Conservation (phyloP, 192 early-diverging fungal genomes). For the Podochytrium sp. region DNA sequence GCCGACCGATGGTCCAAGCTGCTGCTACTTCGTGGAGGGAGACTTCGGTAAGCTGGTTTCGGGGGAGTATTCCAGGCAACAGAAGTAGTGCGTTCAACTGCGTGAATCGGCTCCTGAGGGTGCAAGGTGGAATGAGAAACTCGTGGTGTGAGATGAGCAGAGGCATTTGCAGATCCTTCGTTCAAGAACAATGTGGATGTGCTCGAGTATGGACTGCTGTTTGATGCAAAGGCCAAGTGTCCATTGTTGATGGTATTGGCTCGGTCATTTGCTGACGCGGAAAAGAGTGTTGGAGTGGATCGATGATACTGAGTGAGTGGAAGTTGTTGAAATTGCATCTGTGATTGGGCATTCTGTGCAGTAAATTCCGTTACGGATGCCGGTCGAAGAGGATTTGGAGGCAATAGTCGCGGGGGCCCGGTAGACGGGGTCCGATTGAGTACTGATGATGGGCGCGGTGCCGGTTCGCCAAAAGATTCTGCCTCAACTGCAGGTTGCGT, state of each 20-base stretch:
- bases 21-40: not conserved
- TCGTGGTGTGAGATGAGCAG: not conserved
- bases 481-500: too few relatives aligned
- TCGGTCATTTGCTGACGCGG: too few relatives aligned
- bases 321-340: too few relatives aligned
- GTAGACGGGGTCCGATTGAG: too few relatives aligned
- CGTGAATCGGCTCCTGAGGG: not conserved
- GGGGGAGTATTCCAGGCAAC: not conserved
- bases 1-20: too few relatives aligned
- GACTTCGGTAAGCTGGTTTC: not conserved
- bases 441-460: not conserved
- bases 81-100: not conserved
- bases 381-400: too few relatives aligned
- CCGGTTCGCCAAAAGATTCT: not conserved
- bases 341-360: too few relatives aligned
- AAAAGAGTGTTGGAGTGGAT: too few relatives aligned
- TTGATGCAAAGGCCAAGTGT: not conserved
- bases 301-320: too few relatives aligned
- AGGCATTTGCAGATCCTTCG: not conserved
- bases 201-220: slow-evolving; percentile 24
- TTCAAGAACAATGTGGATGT: slow-evolving; percentile 17
- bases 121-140: not conserved
- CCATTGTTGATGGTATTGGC: not conserved
- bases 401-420: too few relatives aligned
- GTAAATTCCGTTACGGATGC: too few relatives aligned